Percentiles rank a stretch among this genome's conserved stretches.
phyloP scores from a whole-genome alignment of 345 rosid genomes.

The Camelina laxa region DNA sequence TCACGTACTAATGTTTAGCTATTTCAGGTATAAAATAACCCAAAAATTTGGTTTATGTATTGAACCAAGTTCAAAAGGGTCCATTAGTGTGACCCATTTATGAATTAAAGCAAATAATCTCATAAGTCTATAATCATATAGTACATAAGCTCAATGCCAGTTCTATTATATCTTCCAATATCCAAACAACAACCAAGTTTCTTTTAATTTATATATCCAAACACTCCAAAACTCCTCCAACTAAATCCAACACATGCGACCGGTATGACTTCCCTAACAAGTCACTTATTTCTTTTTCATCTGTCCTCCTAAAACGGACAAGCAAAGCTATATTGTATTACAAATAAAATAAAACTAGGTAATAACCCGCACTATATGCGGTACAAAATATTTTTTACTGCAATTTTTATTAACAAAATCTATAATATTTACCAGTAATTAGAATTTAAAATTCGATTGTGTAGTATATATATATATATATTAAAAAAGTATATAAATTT shows the following conservation, averaged over 20 bases:
- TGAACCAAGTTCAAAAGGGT: slow-evolving; percentile 17
- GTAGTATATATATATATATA: no score
- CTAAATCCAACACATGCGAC: slow-evolving; percentile 47
- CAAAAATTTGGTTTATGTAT: not conserved
- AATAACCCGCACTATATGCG: no score
- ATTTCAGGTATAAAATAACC: slow-evolving; percentile 18
- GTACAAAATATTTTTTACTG: no score
- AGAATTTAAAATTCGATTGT: no score
- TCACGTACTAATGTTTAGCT: slow-evolving; percentile 31
- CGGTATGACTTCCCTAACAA: slow-evolving; percentile 51
- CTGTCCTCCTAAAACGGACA: slow-evolving; percentile 39
- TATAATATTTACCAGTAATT: no score
- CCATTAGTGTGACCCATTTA: not conserved
- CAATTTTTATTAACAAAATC: no score
- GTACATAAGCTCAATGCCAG: not conserved
- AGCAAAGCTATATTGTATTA: slow-evolving; percentile 23
- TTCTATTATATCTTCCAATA: not conserved
- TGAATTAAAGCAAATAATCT: not conserved
- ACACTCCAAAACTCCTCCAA: slow-evolving; percentile 26
- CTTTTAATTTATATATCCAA: slow-evolving; percentile 17
- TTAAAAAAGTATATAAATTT: no score
- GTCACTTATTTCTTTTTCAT: slow-evolving; percentile 38
- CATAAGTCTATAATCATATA: no score
- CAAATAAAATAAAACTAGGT: not conserved
- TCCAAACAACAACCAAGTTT: not conserved